Evolutionary conservation across 768 basidiomycete genomes (phyloP), one percentile per base, ranked within the genome.

Genomic region (Lactifluus rugatus): DNA sequence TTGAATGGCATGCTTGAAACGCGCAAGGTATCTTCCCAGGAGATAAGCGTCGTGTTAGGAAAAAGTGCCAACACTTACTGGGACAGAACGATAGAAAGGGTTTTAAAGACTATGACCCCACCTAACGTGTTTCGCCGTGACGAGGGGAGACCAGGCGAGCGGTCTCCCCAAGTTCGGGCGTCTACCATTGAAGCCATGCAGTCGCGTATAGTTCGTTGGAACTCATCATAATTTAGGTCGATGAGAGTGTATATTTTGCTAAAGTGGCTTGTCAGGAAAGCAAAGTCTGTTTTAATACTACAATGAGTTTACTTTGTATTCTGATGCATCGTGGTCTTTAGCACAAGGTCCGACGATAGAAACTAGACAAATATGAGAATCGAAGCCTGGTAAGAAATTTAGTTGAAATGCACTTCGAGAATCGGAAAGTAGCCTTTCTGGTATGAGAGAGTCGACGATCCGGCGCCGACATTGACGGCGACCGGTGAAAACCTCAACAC

Each of bases 1-100:
- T 2, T 72, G 69, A 10, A 79, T 68, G 0, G 77, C 76, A 45
- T 80, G 77, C 67, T 83, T 82, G 70, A 84, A 85, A 2, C 82
- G 81, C 5, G 73, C 74, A 7, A 85, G 64, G 51, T 73, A 81
- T 61, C 84, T 85, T 51, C 32, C 1, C 25, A 16, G 36, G 39
- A 51, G 10, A 39, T 26, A 39, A 52, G 28, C 21, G 21, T 52
- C 9, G 42, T 2, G 13, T 4, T 10, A 49, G 31, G 2, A 16
- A 1, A 10, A 5, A 3, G 47, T 3, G 8, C 31, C 32, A n/a
- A 44, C 6, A 17, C 65, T n/a, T 52, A 69, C 65, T 66, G 55
- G 9, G 59, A 50, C 1, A 66, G 51, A 17, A 65, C 44, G 2
- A 61, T 68, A 3, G 60, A 54, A 8, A 75, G 57, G 3, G 70